Base-by-base conservation (phyloP, 106 monocot species). In the Chionographis japonica region DNA sequence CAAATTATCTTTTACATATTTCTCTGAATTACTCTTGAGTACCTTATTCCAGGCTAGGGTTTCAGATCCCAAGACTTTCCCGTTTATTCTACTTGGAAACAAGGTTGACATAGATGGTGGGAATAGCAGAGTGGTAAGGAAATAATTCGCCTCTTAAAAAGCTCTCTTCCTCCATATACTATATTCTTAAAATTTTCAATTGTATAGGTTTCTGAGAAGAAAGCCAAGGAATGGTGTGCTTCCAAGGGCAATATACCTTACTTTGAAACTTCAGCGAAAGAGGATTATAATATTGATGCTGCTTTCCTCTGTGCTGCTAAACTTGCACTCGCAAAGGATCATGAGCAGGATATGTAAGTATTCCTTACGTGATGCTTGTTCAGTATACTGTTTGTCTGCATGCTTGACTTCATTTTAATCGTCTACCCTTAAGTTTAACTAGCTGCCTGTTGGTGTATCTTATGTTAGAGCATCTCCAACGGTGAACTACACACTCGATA, bases 191-290 rank as follows among this genome's bases (percentile, higher is more conserved):
- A 7, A 13, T 37, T 5, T 3, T 37, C 4, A 2, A 51, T n/a
- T 53, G 15, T 59, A n/a, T 67, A 88, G 88, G 78, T 88, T 58
- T 67, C 84, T 64, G 81, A 79, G 35, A 81, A 79, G 65, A 81
- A 76, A 66, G 88, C 88, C 53, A 76, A 63, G 46, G 84, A 84
- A 14, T 88, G 88, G 88, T 88, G 88, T 76, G 73, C 65, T 73
- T 69, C 81, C 37, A 81, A 67, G 68, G 84, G 84, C 17, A 76
- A 78, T 43, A 84, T 88, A 19, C 79, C 84, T 61, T 88, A 88
- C 52, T 88, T 79, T 81, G 88, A 88, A 79, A 88, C 88, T 57
- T 88, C 88, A 40, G 84, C 84, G 27, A 88, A 88, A 59, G 88
- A 88, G 37, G 74, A 79, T 73, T 46, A 49, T 17, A 88, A 88